phyloP scores from a whole-genome alignment of 2,329 filamentous ascomycete species.

The Pseudocercospora macadamiae region DNA sequence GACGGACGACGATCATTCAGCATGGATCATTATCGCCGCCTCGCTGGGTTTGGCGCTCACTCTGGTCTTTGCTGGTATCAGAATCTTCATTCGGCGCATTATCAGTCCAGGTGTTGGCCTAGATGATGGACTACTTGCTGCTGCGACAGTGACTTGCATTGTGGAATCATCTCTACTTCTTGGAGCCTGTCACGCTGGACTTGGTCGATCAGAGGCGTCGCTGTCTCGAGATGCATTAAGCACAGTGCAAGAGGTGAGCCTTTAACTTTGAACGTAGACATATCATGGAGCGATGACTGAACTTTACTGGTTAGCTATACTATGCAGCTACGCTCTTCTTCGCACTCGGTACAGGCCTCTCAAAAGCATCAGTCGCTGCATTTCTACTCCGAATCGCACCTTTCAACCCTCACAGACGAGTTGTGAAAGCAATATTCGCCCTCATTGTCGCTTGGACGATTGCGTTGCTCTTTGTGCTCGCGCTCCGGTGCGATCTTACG shows the following conservation, averaged over 20 bases:
- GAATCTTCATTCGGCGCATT: slow-evolving; percentile 13
- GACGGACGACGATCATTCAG: slow-evolving; percentile 18
- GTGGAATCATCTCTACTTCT: slow-evolving; percentile 14
- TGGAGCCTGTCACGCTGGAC: slow-evolving; percentile 12
- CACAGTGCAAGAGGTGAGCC: slow-evolving; percentile 9
- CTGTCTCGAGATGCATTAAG: not conserved
- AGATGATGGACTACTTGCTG: slow-evolving; percentile 16
- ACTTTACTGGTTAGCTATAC: slow-evolving; percentile 9
- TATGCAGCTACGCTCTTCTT: slow-evolving; percentile 22
- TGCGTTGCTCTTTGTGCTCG: slow-evolving; percentile 13
- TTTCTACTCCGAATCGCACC: slow-evolving; percentile 21
- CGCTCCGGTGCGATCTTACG: slow-evolving; percentile 23
- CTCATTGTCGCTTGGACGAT: slow-evolving; percentile 10
- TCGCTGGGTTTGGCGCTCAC: slow-evolving; percentile 17
- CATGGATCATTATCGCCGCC: slow-evolving; percentile 24
- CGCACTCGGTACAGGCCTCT: slow-evolving; percentile 12
- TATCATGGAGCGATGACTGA: not conserved
- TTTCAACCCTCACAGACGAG: slow-evolving; percentile 8
- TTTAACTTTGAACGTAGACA: not conserved
- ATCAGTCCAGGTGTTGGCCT: slow-evolving; percentile 13
- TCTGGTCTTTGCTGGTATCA: slow-evolving; percentile 12
- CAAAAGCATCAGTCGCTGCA: slow-evolving; percentile 11
- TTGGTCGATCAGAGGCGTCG: slow-evolving; percentile 11
- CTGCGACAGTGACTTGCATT: slow-evolving; percentile 8
- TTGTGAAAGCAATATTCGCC: slow-evolving; percentile 2